phyloP scores from a whole-genome alignment of 495 filamentous ascomycete species.

The Tetracladium marchalianum region DNA sequence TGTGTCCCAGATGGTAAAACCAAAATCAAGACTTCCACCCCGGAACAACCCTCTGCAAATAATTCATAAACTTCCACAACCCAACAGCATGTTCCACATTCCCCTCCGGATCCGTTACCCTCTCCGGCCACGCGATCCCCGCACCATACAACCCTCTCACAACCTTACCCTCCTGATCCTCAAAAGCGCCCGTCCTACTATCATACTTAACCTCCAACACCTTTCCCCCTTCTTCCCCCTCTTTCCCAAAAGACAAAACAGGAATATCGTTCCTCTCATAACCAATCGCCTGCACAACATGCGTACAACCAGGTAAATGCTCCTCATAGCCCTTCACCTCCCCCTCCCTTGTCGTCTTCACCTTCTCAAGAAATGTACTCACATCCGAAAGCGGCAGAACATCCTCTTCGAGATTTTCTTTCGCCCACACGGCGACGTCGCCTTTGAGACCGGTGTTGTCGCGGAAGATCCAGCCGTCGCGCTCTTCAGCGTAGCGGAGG shows the following conservation, averaged over 20 bases:
- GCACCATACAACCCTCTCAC: slow-evolving; percentile 46
- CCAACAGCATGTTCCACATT: slow-evolving; percentile 54
- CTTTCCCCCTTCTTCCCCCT: slow-evolving; percentile 15
- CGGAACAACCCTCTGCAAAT: slow-evolving; percentile 40
- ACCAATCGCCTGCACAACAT: slow-evolving; percentile 46
- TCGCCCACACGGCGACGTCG: slow-evolving; percentile 47
- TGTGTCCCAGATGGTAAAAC: too few species aligned
- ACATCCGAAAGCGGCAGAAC: slow-evolving; percentile 36
- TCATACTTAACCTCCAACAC: slow-evolving; percentile 36
- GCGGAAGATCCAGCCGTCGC: slow-evolving; percentile 50
- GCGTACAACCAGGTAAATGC: slow-evolving; percentile 37
- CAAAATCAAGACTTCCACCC: slow-evolving; percentile 24
- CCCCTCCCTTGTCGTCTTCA: slow-evolving; percentile 35
- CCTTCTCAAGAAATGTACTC: slow-evolving; percentile 37
- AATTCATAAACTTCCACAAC: slow-evolving; percentile 56
- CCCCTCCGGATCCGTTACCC: slow-evolving; percentile 46
- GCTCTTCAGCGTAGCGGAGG: slow-evolving; percentile 50
- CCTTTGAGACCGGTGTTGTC: slow-evolving; percentile 58
- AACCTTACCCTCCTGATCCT: slow-evolving; percentile 23
- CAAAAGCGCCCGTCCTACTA: slow-evolving; percentile 38
- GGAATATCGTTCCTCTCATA: slow-evolving; percentile 41
- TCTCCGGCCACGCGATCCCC: slow-evolving; percentile 52
- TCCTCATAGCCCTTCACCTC: slow-evolving; percentile 32
- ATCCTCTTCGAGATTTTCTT: slow-evolving; percentile 43
- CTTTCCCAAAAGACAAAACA: slow-evolving; percentile 1